A percentile compares a stretch with the other conserved stretches of the same genome.
phyloP scores from a whole-genome alignment of 805 yeast species.

The Cyberlindnera saturnus region DNA sequence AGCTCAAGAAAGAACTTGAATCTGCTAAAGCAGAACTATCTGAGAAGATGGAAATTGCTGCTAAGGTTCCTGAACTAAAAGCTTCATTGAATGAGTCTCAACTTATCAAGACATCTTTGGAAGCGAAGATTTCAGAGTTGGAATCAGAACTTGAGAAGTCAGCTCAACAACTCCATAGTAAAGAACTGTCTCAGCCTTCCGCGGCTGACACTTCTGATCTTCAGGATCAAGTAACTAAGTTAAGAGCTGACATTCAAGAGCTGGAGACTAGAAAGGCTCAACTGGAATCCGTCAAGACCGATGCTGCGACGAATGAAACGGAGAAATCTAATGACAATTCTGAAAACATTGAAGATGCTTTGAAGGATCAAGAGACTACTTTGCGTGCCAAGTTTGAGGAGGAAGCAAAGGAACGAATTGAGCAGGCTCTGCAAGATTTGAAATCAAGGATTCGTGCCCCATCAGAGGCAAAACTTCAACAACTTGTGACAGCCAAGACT shows the following conservation, averaged over 20 bases:
- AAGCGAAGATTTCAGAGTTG: slow-evolving; percentile 12
- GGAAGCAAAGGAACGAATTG: slow-evolving; percentile 19
- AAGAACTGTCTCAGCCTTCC: not conserved
- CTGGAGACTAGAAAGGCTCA: slow-evolving; percentile 3
- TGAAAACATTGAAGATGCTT: slow-evolving; percentile 10
- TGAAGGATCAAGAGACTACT: slow-evolving; percentile 20
- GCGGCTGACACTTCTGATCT: slow-evolving; percentile 1
- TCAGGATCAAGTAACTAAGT: slow-evolving; percentile 6
- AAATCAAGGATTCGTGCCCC: slow-evolving; percentile 33
- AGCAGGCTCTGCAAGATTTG: slow-evolving; percentile 19
- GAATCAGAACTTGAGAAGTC: slow-evolving; percentile 3
- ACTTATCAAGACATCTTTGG: slow-evolving; percentile 30
- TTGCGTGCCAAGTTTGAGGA: slow-evolving; percentile 23
- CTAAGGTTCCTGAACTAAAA: slow-evolving; percentile 33
- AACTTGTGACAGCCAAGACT: slow-evolving; percentile 21
- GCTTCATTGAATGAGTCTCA: slow-evolving; percentile 28
- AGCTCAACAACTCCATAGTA: not conserved
- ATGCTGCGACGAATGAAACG: slow-evolving; percentile 4
- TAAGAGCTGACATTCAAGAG: slow-evolving; percentile 1
- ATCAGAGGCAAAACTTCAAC: slow-evolving; percentile 29
- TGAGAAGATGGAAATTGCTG: slow-evolving; percentile 17
- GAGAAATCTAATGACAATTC: not conserved
- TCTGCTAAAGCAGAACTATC: slow-evolving; percentile 12
- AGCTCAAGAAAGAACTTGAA: slow-evolving; percentile 6
- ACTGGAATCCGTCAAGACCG: slow-evolving; percentile 3